A percentile compares a stretch with the other conserved stretches of the same genome.
Conservation (phyloP, 345 rosid species). For the Lepidium africanum region DNA sequence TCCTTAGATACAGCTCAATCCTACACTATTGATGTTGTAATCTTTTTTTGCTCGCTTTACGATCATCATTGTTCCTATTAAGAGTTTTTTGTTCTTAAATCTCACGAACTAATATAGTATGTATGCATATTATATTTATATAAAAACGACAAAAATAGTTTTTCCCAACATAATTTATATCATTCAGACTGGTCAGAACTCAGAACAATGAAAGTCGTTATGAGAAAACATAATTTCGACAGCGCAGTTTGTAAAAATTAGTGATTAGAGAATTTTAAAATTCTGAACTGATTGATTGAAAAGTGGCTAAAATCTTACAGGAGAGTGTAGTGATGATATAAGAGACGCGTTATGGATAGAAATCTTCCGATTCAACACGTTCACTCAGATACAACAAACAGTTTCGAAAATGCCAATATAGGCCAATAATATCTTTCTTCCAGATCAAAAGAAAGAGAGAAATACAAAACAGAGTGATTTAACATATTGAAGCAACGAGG, state of each 20-base stretch:
- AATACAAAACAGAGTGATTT: not conserved
- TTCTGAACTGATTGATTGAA: not conserved
- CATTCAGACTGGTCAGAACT: no score
- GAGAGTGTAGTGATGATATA: no score
- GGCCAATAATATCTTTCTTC: not conserved
- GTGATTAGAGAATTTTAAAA: not conserved
- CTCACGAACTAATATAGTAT: not conserved
- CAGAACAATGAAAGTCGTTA: no score
- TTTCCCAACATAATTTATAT: no score
- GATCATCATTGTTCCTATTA: not conserved
- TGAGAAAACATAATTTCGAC: no score
- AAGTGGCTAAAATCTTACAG: not conserved
- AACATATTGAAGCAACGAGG: not conserved
- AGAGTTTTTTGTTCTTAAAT: not conserved
- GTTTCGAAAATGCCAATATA: not conserved
- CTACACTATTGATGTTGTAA: conserved; percentile 2
- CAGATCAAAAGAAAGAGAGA: conserved; percentile 10
- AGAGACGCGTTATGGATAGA: not conserved
- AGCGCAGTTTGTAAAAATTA: not conserved
- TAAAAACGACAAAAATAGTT: not conserved
- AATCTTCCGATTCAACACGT: not conserved
- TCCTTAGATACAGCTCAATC: not conserved
- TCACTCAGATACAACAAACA: not conserved
- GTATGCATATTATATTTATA: not conserved
- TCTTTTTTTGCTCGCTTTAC: conserved; percentile 1